These are phyloP conservation scores for Nakazawaea ernobii DNA, from an alignment of 805 yeast species.

Conservation along the genomic window DNA sequence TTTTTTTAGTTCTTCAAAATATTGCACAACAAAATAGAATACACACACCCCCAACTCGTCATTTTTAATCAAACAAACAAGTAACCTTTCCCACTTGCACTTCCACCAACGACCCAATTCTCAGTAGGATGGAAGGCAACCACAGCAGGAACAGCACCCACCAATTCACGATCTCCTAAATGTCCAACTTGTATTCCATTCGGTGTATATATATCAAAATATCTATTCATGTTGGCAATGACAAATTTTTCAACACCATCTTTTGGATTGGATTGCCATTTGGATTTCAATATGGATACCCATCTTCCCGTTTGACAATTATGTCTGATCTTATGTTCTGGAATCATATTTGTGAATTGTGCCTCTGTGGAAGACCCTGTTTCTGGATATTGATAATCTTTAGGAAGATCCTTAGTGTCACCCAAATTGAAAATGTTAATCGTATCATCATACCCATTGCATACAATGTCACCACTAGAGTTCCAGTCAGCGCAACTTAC, in stretches of 20 bases:
- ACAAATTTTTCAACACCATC: slow-evolving; percentile 79
- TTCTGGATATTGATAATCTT: slow-evolving; percentile 15
- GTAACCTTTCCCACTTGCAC: slow-evolving; percentile 87
- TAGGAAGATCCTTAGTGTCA: slow-evolving; percentile 23
- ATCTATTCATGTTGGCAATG: slow-evolving; percentile 90
- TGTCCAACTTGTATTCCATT: slow-evolving; percentile 77
- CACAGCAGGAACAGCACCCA: slow-evolving; percentile 94
- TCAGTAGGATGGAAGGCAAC: slow-evolving; percentile 74
- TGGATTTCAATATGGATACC: slow-evolving; percentile 87
- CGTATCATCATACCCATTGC: slow-evolving; percentile 91
- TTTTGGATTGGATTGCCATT: slow-evolving; percentile 72
- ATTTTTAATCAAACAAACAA: slow-evolving; percentile 33
- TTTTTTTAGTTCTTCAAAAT: too few species aligned
- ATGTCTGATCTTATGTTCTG: slow-evolving; percentile 64
- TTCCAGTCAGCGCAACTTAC: slow-evolving; percentile 86
- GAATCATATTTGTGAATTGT: slow-evolving; percentile 40
- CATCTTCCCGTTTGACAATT: slow-evolving; percentile 97
- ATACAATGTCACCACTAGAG: slow-evolving; percentile 60
- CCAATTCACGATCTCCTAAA: slow-evolving; percentile 43
- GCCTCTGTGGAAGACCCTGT: slow-evolving; percentile 13
- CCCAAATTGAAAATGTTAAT: slow-evolving; percentile 64
- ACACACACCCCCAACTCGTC: neutral
- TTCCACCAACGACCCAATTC: slow-evolving; percentile 92
- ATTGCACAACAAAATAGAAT: neutral
- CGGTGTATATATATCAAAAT: slow-evolving; percentile 74